A percentile compares a stretch with the other conserved stretches of the same genome.
Conservation (phyloP, 164 flowering plant genomes). For the Kalanchoe fedtschenkoi region DNA sequence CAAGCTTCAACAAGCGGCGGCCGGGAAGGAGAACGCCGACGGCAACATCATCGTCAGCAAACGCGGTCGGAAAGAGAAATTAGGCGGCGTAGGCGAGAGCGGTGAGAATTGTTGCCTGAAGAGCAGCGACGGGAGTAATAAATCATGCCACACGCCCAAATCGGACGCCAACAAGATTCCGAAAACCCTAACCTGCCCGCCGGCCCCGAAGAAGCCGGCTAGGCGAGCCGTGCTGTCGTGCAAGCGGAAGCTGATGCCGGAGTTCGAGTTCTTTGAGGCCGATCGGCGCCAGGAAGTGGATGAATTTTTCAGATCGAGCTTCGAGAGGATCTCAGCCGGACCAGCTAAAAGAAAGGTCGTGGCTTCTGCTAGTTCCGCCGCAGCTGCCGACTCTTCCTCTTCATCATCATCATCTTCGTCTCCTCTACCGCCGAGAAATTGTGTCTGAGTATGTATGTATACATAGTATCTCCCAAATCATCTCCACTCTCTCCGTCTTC, state of each 20-base stretch:
- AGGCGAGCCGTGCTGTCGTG: not conserved
- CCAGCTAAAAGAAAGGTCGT: not conserved
- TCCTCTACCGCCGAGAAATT: too few species aligned
- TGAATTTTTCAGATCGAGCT: conserved; percentile 6
- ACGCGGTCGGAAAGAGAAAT: not conserved
- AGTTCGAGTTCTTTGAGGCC: conserved; percentile 3
- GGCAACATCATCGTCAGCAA: not conserved
- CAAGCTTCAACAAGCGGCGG: not conserved
- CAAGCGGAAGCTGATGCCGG: conserved; percentile 4
- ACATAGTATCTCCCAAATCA: not conserved
- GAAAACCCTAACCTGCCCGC: not conserved
- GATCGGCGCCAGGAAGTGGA: conserved; percentile 1
- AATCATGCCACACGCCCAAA: conserved; percentile 1
- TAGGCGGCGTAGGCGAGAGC: not conserved
- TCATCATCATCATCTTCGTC: not conserved
- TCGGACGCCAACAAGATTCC: conserved; percentile 6
- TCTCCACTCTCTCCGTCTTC: not conserved
- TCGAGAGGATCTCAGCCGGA: conserved; percentile 3
- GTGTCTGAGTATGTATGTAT: not conserved
- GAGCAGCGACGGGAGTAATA: not conserved
- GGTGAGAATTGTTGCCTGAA: not conserved
- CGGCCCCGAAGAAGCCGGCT: not conserved
- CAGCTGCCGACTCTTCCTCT: not conserved
- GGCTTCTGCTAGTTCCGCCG: not conserved
- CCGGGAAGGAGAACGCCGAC: not conserved